These are phyloP conservation scores for Yarrowia deformans DNA, from an alignment of 805 yeast species.

Conservation along the genomic window DNA sequence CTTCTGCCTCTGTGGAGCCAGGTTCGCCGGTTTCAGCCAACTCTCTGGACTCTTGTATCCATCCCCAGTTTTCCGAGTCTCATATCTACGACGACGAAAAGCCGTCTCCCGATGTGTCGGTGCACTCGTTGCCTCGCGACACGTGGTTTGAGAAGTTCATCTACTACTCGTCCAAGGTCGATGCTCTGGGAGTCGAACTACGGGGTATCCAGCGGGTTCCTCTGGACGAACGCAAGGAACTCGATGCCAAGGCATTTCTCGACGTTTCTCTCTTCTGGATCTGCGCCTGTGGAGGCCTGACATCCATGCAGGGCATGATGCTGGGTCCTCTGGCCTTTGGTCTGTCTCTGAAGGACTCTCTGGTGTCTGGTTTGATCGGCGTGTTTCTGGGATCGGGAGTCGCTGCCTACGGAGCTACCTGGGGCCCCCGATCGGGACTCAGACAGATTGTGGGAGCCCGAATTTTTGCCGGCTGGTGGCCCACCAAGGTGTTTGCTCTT, in stretches of 20 bases:
- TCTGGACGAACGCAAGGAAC: slow-evolving; percentile 63
- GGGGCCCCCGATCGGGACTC: slow-evolving; percentile 92
- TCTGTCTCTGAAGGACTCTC: slow-evolving; percentile 69
- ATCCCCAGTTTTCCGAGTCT: slow-evolving; percentile 6
- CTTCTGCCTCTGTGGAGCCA: background rate
- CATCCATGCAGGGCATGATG: slow-evolving; percentile 85
- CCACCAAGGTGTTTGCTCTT: slow-evolving; percentile 75
- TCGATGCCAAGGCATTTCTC: slow-evolving; percentile 43
- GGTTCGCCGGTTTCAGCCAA: background rate
- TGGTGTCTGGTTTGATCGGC: slow-evolving; percentile 69
- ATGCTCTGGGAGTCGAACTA: slow-evolving; percentile 70
- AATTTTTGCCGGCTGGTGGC: slow-evolving; percentile 84
- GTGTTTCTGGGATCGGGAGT: slow-evolving; percentile 72
- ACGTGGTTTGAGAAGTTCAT: slow-evolving; percentile 41
- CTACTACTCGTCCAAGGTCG: slow-evolving; percentile 53
- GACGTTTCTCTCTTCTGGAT: slow-evolving; percentile 77
- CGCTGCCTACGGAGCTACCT: slow-evolving; percentile 82
- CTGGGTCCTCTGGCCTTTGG: slow-evolving; percentile 76
- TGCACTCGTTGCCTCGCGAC: slow-evolving; percentile 7
- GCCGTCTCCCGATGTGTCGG: slow-evolving; percentile 12
- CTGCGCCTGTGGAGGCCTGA: slow-evolving; percentile 85
- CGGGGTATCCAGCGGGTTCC: slow-evolving; percentile 80
- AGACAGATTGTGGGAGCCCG: slow-evolving; percentile 87
- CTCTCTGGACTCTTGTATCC: slow-evolving; percentile 11
- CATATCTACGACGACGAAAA: slow-evolving; percentile 8